Evolutionary conservation across 2,329 filamentous ascomycete genomes (phyloP), one percentile per base, ranked within the genome.

Genomic region (Botrytis porri): DNA sequence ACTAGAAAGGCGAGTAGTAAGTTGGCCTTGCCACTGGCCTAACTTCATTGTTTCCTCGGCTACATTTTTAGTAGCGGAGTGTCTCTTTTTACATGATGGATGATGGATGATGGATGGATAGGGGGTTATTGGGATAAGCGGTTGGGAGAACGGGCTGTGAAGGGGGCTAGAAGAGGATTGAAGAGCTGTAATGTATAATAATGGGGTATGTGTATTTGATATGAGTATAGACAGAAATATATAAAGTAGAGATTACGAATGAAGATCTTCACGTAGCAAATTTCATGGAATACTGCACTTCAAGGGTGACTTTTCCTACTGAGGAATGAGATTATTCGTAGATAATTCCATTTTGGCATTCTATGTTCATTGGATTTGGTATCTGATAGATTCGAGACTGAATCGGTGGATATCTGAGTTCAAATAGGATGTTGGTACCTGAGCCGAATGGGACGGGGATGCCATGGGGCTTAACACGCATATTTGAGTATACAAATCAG

Each of bases 1-100:
- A 89, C 88, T 32, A 85, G 88, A 75, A 90, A 89, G 81, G 82
- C 85, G 41, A 89, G 84, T 79, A 84, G 83, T 75, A 85, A 85
- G 77, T 79, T 80, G 37, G 76, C 75, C 35, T 70, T 85, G 51
- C 81, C 83, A 18, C 76, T 82, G 74, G 81, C 79, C 74, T 83
- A 75, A 74, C 67, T 66, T 73, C 39, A 39, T n/a, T 32, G 37
- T 32, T 41, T 45, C 22, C 3, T 20, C 18, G 29, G 16, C 32
- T 41, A 5, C 69, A 25, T 29, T n/a, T 7, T 16, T 1, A n/a
- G 48, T 7, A 20, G 20, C 18, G 25, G 14, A 3, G 10, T 41
- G 51, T 57, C 8, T 54, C 4, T 29, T n/a, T 37, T 45, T 45
- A 18, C 10, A 61, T 48, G 59, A 71, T 63, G 37, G 67, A 70